Conservation (phyloP, 345 rosid genomes). For the Arabis alpina region DNA sequence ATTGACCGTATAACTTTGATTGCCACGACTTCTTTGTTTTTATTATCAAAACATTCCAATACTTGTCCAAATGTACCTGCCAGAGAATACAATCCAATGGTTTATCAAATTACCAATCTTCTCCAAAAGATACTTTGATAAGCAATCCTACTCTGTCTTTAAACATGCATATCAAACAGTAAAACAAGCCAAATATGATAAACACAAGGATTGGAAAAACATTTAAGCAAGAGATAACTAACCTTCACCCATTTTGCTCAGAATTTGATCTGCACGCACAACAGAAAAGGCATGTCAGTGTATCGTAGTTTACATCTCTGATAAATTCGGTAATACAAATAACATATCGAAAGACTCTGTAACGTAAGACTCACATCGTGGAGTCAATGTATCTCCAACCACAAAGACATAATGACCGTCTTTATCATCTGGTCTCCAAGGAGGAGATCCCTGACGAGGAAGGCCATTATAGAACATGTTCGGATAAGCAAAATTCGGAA, state of each 20-base stretch:
- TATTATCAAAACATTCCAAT: slow-evolving; percentile 82
- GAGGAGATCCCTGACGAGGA: slow-evolving; percentile 62
- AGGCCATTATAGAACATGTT: slow-evolving; percentile 53
- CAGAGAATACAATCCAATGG: slow-evolving; percentile 22
- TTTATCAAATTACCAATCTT: background rate
- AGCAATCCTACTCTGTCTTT: background rate
- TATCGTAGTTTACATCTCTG: slow-evolving; percentile 6
- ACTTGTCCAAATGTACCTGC: slow-evolving; percentile 90
- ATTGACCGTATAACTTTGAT: slow-evolving; percentile 82
- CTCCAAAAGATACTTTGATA: background rate
- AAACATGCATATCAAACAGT: background rate
- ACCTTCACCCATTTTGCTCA: slow-evolving; percentile 93
- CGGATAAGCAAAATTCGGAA: slow-evolving; percentile 55
- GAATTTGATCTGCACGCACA: slow-evolving; percentile 67
- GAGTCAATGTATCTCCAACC: slow-evolving; percentile 68
- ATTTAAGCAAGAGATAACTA: slow-evolving; percentile 25
- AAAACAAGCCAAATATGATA: background rate
- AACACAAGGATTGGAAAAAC: background rate
- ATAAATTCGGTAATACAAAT: slow-evolving; percentile 26
- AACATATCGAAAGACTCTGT: slow-evolving; percentile 20
- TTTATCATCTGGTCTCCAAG: slow-evolving; percentile 86
- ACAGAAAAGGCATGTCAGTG: slow-evolving; percentile 34
- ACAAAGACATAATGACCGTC: slow-evolving; percentile 76
- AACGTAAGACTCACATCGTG: slow-evolving; percentile 57
- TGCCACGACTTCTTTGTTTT: slow-evolving; percentile 79